A percentile compares a stretch with the other conserved stretches of the same genome.
phyloP scores from a whole-genome alignment of 1,139 yeast genomes.

The Yamadazyma atmosphaerica region DNA sequence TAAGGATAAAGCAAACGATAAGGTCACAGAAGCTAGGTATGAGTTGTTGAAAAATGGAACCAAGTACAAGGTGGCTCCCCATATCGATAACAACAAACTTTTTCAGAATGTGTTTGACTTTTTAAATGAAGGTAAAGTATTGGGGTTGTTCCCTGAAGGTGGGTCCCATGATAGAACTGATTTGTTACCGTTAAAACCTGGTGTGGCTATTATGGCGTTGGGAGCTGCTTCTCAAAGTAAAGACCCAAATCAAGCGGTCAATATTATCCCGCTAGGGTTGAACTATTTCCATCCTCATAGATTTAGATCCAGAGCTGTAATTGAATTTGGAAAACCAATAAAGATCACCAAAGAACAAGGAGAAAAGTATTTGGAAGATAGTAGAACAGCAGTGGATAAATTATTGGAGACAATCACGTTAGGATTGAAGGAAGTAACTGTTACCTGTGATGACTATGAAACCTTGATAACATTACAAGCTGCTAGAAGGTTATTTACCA shows the following conservation, averaged over 20 bases:
- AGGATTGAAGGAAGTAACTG: constrained; percentile 85
- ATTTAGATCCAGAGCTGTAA: constrained; percentile 90
- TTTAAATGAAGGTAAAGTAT: constrained; percentile 53
- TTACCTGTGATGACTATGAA: constrained; percentile 89
- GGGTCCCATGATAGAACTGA: constrained; percentile 96
- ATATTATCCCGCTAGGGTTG: constrained; percentile 95
- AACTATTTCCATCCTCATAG: constrained; percentile 95
- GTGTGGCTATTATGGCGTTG: constrained; percentile 96
- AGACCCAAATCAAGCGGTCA: constrained; percentile 73
- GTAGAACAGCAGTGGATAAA: constrained; percentile 70
- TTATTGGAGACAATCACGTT: constrained; percentile 70
- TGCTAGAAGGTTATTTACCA: constrained; percentile 52
- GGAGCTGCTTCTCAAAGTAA: constrained; percentile 70
- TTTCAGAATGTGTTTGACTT: constrained; percentile 66
- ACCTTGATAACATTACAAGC: constrained; percentile 92
- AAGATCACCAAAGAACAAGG: constrained; percentile 66
- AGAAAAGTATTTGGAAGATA: constrained; percentile 55
- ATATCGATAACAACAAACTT: constrained; percentile 59
- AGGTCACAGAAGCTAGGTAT: constrained; percentile 29
- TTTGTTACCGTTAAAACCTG: constrained; percentile 88
- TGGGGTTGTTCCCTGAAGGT: constrained; percentile 72
- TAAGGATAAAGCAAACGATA: constrained; percentile 18
- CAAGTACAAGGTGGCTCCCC: constrained; percentile 56
- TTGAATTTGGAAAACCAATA: constrained; percentile 92
- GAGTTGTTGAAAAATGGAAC: constrained; percentile 48